Percentiles rank a stretch among this genome's conserved stretches.
Conservation (phyloP, 305 asterid species). For the Fraxinus greggii region DNA sequence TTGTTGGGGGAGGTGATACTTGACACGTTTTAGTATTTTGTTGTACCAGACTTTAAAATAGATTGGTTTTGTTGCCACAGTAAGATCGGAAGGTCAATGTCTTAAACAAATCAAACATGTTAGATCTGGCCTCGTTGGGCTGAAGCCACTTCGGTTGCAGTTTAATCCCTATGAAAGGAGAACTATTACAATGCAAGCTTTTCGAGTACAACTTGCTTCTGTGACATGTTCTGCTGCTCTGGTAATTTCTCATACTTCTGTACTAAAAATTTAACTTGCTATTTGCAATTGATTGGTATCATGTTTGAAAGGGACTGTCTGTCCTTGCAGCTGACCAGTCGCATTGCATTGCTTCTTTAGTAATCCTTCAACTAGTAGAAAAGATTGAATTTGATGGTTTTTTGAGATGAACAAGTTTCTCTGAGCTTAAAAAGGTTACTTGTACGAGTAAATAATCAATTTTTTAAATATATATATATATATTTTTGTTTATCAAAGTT, state of each 20-base stretch:
- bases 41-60: background rate
- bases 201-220: constrained; percentile 39
- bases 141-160: constrained; percentile 32
- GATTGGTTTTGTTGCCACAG: constrained; percentile 29
- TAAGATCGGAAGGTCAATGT: constrained; percentile 33
- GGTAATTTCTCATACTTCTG: constrained; percentile 37
- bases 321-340: background rate
- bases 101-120: constrained; percentile 31
- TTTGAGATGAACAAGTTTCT: background rate
- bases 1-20: background rate
- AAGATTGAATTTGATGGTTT: background rate
- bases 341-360: background rate
- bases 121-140: constrained; percentile 24
- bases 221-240: constrained; percentile 55
- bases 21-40: background rate
- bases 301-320: background rate
- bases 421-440: background rate
- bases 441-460: background rate
- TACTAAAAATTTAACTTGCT: background rate
- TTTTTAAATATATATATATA: background rate
- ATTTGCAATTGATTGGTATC: background rate
- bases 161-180: constrained; percentile 34
- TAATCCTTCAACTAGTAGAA: background rate
- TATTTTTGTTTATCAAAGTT: background rate
- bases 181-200: constrained; percentile 17